Evolutionary conservation across 345 rosid species (phyloP).

Genomic region (Eutrema japonicum): DNA sequence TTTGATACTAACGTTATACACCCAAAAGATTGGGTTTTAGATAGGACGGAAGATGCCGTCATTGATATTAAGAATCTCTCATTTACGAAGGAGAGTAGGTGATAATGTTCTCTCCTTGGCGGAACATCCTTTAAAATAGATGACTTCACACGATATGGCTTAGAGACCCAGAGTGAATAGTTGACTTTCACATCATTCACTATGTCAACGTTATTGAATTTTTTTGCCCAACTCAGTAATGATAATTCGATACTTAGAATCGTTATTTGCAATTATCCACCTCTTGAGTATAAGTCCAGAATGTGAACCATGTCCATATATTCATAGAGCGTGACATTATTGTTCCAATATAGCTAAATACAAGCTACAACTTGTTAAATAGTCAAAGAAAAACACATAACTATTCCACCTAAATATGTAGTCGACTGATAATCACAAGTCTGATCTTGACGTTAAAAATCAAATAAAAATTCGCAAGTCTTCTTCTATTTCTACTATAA

Average conservation of each 20-base stretch:
- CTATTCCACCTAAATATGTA: not conserved
- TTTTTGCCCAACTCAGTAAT: not conserved
- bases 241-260: not conserved
- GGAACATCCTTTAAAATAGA: too few species aligned
- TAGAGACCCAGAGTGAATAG: not conserved
- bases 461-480: too few species aligned
- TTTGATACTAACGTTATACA: too few species aligned
- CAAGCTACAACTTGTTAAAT: slow-evolving; percentile 23
- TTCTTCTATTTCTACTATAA: slow-evolving; percentile 12
- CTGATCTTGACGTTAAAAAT: not conserved
- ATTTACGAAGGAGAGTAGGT: too few species aligned
- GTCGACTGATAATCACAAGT: slow-evolving; percentile 14
- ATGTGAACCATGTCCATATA: not conserved
- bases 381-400: slow-evolving; percentile 25
- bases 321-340: slow-evolving; percentile 6
- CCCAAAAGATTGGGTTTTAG: too few species aligned
- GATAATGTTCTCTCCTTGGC: too few species aligned
- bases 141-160: not conserved
- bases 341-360: not conserved
- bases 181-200: not conserved
- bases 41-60: too few species aligned
- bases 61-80: too few species aligned
- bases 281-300: slow-evolving; percentile 13
- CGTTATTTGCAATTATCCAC: not conserved
- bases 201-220: slow-evolving; percentile 4